phyloP scores from a whole-genome alignment of 1,139 yeast genomes.

The Nakaseomyces glabratus region DNA sequence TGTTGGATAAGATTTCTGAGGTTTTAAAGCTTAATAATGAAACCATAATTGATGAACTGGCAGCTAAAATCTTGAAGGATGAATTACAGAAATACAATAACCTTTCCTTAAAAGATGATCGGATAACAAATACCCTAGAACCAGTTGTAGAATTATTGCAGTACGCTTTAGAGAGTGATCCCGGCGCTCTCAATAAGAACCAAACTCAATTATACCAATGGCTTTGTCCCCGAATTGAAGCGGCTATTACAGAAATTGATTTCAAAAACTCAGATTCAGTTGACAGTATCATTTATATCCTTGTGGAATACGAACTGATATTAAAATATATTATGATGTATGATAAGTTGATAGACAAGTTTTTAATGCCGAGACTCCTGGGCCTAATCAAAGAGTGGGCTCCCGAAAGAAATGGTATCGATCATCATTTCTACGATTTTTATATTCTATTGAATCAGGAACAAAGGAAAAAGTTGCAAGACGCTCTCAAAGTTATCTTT shows the following conservation, averaged over 20 bases:
- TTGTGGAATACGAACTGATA: constrained; percentile 39
- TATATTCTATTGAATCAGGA: constrained; percentile 11
- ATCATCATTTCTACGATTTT: constrained; percentile 17
- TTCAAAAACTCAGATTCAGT: constrained; percentile 8
- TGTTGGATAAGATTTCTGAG: constrained; percentile 6
- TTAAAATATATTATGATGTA: constrained; percentile 29
- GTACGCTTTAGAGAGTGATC: constrained; percentile 17
- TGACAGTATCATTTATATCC: constrained; percentile 26
- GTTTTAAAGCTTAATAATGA: constrained; percentile 11
- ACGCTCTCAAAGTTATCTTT: constrained; percentile 25
- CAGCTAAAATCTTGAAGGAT: constrained; percentile 9
- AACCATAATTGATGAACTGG: constrained; percentile 12
- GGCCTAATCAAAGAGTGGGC: constrained; percentile 33
- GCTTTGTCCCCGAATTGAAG: constrained; percentile 12
- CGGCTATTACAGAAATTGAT: constrained; percentile 12
- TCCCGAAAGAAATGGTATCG: constrained; percentile 2
- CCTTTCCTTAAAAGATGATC: background rate
- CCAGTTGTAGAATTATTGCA: constrained; percentile 13
- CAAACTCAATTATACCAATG: constrained; percentile 21
- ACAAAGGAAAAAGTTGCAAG: constrained; percentile 8
- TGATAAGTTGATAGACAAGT: constrained; percentile 25
- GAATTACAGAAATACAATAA: background rate
- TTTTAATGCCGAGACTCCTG: constrained; percentile 34
- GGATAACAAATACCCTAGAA: constrained; percentile 7
- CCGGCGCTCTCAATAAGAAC: constrained; percentile 17